Base-by-base conservation (phyloP, 345 rosid genomes). In the Adansonia digitata region DNA sequence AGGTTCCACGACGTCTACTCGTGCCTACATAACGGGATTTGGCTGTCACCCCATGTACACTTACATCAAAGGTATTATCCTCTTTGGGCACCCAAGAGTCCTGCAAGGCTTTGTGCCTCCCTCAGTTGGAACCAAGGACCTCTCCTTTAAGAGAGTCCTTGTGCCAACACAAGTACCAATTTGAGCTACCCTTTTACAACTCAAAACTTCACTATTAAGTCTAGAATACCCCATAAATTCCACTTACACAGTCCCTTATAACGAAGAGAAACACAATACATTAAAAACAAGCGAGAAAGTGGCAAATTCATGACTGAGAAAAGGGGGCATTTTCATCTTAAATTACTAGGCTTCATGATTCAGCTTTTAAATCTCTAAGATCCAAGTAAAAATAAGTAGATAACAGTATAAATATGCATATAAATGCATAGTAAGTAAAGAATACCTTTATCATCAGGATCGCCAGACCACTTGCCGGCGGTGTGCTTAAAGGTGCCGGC, bases 401-500 rank as follows among this genome's bases (percentile, higher is more conserved):
- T 60, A 46, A 66, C 57, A 53, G 29, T 22, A 12, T 37, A 63
- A 37, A 64, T 37, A 39, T 20, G 26, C 7, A 52, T 2, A n/a
- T 63, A 48, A 57, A 20, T 57, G 7, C 12, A 24, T 14, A 0
- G 13, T 42, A 65, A 45, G 10, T 42, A 64, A 26, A 17, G 2
- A 76, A 43, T 15, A 90, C 97, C 97, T 81, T 88, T 92, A 79
- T 92, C 80, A 27, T 92, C 92, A 15, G 90, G 94, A 85, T 92
- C 97, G 1, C 92, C 97, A 12, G 88, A 71, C 93, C 95, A 92
- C 77, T 85, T 90, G 15, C 97, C 97, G 18, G 95, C 91, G 0
- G 97, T 90, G 77, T 92, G 81, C 80, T 92, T 92, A 53, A 92
- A 90, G 39, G 91, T 84, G 1, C 94, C 97, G 0, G 94, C 97